Conservation (phyloP, 2,329 filamentous ascomycete species). For the Nectriaceae sp. region DNA sequence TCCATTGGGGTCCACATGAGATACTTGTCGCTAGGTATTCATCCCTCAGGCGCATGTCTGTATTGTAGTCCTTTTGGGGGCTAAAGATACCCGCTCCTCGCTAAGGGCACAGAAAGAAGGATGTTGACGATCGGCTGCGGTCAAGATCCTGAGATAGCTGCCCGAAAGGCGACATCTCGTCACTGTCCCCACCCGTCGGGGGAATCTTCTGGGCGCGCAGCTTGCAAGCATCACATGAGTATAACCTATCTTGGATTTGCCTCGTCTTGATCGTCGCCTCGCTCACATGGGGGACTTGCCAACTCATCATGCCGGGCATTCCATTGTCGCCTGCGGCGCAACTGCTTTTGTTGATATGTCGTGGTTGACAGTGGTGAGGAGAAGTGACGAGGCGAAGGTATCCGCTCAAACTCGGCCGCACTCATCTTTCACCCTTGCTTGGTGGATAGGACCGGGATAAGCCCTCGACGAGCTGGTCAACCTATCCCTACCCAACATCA, state of each 20-base stretch:
- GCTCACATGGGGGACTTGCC: conserved; percentile 8
- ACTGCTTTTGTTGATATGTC: not conserved
- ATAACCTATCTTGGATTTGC: not conserved
- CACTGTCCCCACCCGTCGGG: not conserved
- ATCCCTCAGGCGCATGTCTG: no score
- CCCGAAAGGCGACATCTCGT: not conserved
- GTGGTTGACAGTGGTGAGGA: not conserved
- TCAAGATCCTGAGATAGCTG: not conserved
- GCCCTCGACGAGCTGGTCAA: conserved; percentile 12
- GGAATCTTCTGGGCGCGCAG: not conserved
- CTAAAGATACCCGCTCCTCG: not conserved
- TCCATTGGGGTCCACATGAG: no score
- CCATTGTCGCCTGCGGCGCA: not conserved
- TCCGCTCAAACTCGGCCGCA: conserved; percentile 9
- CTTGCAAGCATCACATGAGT: conserved; percentile 16
- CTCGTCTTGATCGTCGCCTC: conserved; percentile 10
- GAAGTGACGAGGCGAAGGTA: conserved; percentile 12
- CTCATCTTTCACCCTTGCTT: not conserved
- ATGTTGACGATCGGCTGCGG: not conserved
- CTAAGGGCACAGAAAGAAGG: not conserved
- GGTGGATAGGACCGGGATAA: conserved; percentile 18
- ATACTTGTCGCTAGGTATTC: no score
- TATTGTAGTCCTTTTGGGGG: no score
- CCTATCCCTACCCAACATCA: conserved; percentile 21
- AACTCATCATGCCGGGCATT: conserved; percentile 15